These are phyloP conservation scores for Alternaria hordeiaustralica DNA, from an alignment of 2,329 filamentous ascomycete genomes.

Conservation along the genomic window DNA sequence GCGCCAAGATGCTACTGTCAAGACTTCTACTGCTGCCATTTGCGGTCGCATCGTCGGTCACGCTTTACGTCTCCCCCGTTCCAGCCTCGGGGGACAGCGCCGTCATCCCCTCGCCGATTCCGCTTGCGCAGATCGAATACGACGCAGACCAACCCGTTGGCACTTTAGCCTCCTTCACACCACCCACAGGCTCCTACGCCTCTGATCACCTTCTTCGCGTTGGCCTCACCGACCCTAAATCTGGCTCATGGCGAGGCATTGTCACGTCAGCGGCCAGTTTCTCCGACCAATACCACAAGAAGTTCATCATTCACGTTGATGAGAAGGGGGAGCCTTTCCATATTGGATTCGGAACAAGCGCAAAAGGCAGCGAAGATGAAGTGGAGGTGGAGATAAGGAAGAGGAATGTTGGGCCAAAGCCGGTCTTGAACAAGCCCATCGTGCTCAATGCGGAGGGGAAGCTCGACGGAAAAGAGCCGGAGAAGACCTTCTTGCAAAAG, in stretches of 20 bases:
- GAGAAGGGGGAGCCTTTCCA: constrained; percentile 54
- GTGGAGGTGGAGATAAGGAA: constrained; percentile 53
- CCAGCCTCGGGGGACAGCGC: constrained; percentile 68
- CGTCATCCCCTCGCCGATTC: constrained; percentile 45
- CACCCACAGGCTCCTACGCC: constrained; percentile 43
- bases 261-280: constrained; percentile 54
- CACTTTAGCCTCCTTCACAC: constrained; percentile 44
- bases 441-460: constrained; percentile 63
- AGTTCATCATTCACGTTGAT: constrained; percentile 53
- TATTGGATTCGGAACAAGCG: constrained; percentile 52
- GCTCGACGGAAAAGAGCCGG: constrained; percentile 54
- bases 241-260: constrained; percentile 53
- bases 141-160: constrained; percentile 46
- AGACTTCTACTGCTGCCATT: constrained; percentile 46
- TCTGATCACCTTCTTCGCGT: constrained; percentile 52
- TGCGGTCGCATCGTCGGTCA: constrained; percentile 48
- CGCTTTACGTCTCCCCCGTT: constrained; percentile 71
- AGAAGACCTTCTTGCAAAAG: constrained; percentile 61
- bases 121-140: constrained; percentile 54
- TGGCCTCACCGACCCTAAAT: constrained; percentile 50
- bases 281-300: constrained; percentile 51
- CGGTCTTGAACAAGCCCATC: constrained; percentile 60
- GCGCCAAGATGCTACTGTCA: constrained; percentile 46
- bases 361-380: constrained; percentile 41
- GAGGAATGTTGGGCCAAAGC: constrained; percentile 49